Evolutionary conservation across 1,284 basidiomycete species (phyloP).

Genomic region (Melampsora americana): DNA sequence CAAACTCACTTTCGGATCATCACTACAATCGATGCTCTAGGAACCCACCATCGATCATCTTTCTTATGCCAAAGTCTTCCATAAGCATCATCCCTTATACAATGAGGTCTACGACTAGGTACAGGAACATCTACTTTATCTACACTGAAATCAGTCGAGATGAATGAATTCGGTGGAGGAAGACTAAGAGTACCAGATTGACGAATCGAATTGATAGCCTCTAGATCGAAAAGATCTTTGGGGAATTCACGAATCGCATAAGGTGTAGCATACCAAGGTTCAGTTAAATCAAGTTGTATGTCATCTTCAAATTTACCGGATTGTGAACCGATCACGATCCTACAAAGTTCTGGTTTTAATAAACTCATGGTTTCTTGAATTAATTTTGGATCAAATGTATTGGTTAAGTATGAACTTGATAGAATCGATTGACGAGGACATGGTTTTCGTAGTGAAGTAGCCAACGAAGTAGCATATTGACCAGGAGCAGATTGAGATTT

Average conservation of each 20-base stretch:
- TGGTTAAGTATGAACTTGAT: slow-evolving; percentile 68
- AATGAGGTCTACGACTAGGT: slow-evolving; percentile 68
- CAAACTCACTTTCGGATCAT: slow-evolving; percentile 65
- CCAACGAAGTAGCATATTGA: slow-evolving; percentile 72
- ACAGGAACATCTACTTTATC: slow-evolving; percentile 59
- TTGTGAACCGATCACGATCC: slow-evolving; percentile 73
- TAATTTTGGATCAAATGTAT: slow-evolving; percentile 71
- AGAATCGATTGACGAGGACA: slow-evolving; percentile 76
- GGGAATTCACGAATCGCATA: slow-evolving; percentile 70
- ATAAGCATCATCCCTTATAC: slow-evolving; percentile 68
- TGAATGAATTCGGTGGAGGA: slow-evolving; percentile 82
- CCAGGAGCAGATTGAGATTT: slow-evolving; percentile 77
- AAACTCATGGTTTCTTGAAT: slow-evolving; percentile 65
- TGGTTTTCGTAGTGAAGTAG: slow-evolving; percentile 74
- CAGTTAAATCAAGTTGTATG: slow-evolving; percentile 66
- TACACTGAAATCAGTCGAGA: slow-evolving; percentile 80
- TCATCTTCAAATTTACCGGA: slow-evolving; percentile 60
- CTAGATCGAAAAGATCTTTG: slow-evolving; percentile 54
- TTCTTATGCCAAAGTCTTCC: slow-evolving; percentile 90
- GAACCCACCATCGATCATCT: slow-evolving; percentile 91
- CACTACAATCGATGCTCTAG: slow-evolving; percentile 72
- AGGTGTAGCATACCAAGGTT: slow-evolving; percentile 77
- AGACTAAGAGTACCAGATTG: slow-evolving; percentile 67
- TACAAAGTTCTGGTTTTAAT: slow-evolving; percentile 64
- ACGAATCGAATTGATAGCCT: slow-evolving; percentile 58